Base-by-base conservation (phyloP, 1,139 yeast genomes). In the Protomyces arabidopsidicola region DNA sequence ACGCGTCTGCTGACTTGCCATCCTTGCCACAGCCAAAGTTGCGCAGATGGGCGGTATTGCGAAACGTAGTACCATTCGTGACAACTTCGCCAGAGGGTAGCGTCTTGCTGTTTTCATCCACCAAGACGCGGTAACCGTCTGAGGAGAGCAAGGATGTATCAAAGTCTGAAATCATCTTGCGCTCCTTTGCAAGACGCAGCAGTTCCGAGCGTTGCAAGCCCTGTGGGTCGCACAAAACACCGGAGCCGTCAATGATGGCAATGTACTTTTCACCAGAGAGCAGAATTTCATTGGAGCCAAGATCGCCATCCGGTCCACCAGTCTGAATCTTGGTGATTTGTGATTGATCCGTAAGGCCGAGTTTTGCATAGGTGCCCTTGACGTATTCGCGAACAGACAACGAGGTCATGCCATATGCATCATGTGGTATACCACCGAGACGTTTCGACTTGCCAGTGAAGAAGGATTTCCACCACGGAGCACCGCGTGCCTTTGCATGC, bases 401-500 rank as follows among this genome's bases (percentile, higher is more conserved):
- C 10, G 97, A 86, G 9, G 98, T 93, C 98, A 93, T 93, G 75
- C 98, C 98, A 75, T 90, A 93, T 72, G 85, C 95, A 76, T 93
- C 98, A 75, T 93, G 98, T 65, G 98, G 98, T 74, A 93, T 93
- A 75, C 98, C 98, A 73, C 98, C 98, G 67, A 93, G 78, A 65
- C 83, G 79, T 66, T 96, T 96, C 56, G 91, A 84, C 79, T 93
- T 93, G 70, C 98, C 98, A 4, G 98, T 93, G 76, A 93, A 87
- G 81, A 93, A 93, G 1, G 98, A 93, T 78, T 90, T 91, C 98
- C 98, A 93, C 96, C 96, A 90, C 68, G 96, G 93, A 59, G 98
- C 97, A 68, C 96, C 96, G 76, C 98, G 86, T 67, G 79, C 78
- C 73, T 89, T 85, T 48, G 98, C 98, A 74, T 93, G 98, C 69